Evolutionary conservation across 805 yeast species (phyloP).

Genomic region (Candida ortonii): DNA sequence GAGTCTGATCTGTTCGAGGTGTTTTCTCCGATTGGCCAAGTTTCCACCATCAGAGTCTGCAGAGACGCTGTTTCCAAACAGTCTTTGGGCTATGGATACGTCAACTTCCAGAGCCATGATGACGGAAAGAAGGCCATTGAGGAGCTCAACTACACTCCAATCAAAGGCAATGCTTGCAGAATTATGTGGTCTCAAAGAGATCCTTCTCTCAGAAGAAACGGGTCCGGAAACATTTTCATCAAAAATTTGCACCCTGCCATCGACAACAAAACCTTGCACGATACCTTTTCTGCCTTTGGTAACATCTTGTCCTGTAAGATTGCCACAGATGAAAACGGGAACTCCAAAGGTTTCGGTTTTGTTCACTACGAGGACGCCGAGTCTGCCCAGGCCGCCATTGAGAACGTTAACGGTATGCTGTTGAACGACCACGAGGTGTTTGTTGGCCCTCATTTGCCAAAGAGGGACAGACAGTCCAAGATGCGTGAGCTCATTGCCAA

Average conservation of each 20-base stretch:
- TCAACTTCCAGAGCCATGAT: slow-evolving; percentile 83
- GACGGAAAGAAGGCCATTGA: slow-evolving; percentile 95
- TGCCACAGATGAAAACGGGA: slow-evolving; percentile 89
- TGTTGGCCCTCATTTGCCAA: slow-evolving; percentile 92
- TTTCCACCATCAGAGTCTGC: slow-evolving; percentile 95
- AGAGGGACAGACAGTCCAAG: slow-evolving; percentile 91
- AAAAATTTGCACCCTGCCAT: slow-evolving; percentile 98
- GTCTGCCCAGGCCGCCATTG: slow-evolving; percentile 92
- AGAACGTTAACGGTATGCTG: slow-evolving; percentile 97
- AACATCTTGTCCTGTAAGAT: slow-evolving; percentile 94
- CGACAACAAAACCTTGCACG: slow-evolving; percentile 98
- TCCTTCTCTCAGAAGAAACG: slow-evolving; percentile 90
- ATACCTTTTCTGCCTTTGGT: slow-evolving; percentile 96
- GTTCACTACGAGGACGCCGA: slow-evolving; percentile 94
- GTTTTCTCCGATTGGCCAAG: slow-evolving; percentile 93
- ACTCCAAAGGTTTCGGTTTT: slow-evolving; percentile 94
- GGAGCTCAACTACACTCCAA: slow-evolving; percentile 88
- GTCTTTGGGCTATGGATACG: slow-evolving; percentile 97
- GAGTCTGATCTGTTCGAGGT: slow-evolving; percentile 94
- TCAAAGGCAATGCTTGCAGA: slow-evolving; percentile 96
- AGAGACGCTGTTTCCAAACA: slow-evolving; percentile 97
- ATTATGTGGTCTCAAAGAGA: slow-evolving; percentile 99
- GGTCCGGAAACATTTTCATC: slow-evolving; percentile 95
- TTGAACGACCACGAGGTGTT: slow-evolving; percentile 93
- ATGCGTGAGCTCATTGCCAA: slow-evolving; percentile 85